phyloP scores from a whole-genome alignment of 768 basidiomycete species.

The Russula vinacea region DNA sequence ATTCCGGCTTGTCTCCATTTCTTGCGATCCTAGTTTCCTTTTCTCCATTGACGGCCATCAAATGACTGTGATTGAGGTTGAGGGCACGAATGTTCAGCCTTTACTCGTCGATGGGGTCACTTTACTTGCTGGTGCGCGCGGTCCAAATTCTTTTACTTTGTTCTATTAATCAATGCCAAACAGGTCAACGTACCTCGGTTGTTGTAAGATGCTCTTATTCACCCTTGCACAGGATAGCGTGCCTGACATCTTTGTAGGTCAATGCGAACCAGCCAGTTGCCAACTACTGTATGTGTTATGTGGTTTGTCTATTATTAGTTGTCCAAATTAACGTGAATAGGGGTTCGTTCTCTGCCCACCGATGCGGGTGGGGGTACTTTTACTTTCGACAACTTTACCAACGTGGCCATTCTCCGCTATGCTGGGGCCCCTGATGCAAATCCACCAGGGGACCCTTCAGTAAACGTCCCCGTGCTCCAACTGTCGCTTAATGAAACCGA shows the following conservation, averaged over 20 bases:
- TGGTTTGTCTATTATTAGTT: conserved; percentile 17
- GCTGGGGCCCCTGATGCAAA: conserved; percentile 35
- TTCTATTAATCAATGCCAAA: neutral
- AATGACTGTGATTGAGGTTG: conserved; percentile 44
- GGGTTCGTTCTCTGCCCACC: conserved; percentile 31
- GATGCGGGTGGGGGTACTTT: conserved; percentile 30
- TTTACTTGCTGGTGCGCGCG: conserved; percentile 41
- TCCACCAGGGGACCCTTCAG: conserved; percentile 34
- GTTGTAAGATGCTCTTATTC: conserved; percentile 27
- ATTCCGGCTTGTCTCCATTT: conserved; percentile 29
- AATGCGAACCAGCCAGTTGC: conserved; percentile 42
- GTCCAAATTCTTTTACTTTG: neutral
- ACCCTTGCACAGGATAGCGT: neutral
- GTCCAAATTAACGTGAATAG: conserved; percentile 6
- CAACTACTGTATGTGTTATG: conserved; percentile 46
- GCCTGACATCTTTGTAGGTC: conserved; percentile 30
- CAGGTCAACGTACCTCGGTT: conserved; percentile 34
- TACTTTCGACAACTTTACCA: conserved; percentile 35
- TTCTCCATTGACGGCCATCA: conserved; percentile 43
- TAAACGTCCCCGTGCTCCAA: conserved; percentile 12
- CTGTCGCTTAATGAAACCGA: conserved; percentile 29
- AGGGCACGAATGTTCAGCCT: conserved; percentile 38
- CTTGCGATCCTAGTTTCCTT: conserved; percentile 38
- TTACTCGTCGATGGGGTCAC: conserved; percentile 41
- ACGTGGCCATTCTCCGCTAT: conserved; percentile 44